Conservation (phyloP, 2,329 filamentous ascomycete genomes). For the Penicillium brasilianum region DNA sequence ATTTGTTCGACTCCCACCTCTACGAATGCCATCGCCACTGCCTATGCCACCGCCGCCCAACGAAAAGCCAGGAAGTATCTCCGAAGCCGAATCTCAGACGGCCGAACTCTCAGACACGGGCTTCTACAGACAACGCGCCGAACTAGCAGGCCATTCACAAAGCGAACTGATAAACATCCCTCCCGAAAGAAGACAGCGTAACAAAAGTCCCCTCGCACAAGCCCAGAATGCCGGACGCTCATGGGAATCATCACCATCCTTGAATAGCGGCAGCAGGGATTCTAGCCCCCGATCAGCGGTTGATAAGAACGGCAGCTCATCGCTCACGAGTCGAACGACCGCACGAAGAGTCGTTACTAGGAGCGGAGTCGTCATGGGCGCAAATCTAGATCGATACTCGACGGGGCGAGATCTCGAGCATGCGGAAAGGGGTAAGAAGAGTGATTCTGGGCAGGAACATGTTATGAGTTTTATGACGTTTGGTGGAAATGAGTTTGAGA, state of each 20-base stretch:
- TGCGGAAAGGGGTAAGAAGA: conserved; percentile 6
- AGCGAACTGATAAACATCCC: conserved; percentile 40
- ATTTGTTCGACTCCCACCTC: neutral
- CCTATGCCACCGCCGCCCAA: neutral
- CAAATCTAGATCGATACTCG: conserved; percentile 32
- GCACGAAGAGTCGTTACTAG: conserved; percentile 27
- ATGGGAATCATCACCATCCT: conserved; percentile 5
- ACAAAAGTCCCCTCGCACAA: neutral
- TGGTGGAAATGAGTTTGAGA: conserved; percentile 11
- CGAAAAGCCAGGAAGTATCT: conserved; percentile 7
- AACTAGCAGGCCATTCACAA: conserved; percentile 31
- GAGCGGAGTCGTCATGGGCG: conserved; percentile 35
- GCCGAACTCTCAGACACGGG: conserved; percentile 38
- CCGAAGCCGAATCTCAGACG: conserved; percentile 9
- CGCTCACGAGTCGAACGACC: neutral
- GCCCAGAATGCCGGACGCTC: neutral
- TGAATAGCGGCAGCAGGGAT: neutral
- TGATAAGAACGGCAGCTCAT: neutral
- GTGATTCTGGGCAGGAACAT: conserved; percentile 14
- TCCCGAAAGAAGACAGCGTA: conserved; percentile 14
- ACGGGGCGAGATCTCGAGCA: conserved; percentile 5
- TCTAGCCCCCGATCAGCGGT: neutral
- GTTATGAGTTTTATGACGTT: conserved; percentile 40
- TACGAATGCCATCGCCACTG: conserved; percentile 4
- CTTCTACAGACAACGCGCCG: conserved; percentile 33